phyloP scores from a whole-genome alignment of 257 asterid species.

The Ocimum tenuiflorum region DNA sequence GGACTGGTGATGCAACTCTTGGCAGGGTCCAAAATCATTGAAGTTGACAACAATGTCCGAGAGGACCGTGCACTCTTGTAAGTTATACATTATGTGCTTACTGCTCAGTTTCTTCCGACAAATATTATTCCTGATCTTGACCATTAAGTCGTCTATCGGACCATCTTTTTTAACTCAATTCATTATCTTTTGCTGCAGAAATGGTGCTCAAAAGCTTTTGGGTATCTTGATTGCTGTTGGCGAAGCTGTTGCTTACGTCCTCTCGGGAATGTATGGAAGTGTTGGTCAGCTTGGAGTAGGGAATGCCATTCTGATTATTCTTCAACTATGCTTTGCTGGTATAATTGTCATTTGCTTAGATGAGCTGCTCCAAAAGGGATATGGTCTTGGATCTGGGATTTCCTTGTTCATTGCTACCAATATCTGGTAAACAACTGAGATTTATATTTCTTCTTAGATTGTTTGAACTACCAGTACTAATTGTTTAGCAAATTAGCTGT shows the following conservation, averaged over 20 bases:
- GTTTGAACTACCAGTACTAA: not conserved
- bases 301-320: conserved; percentile 59
- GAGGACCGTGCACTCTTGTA: conserved; percentile 71
- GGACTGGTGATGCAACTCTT: conserved; percentile 63
- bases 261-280: conserved; percentile 71
- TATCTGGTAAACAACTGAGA: conserved; percentile 39
- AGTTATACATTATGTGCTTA: conserved; percentile 18
- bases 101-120: not conserved
- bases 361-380: conserved; percentile 65
- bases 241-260: conserved; percentile 67
- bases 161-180: not conserved
- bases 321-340: conserved; percentile 64
- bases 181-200: conserved; percentile 25
- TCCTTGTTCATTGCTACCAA: conserved; percentile 65
- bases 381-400: conserved; percentile 67
- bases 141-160: not conserved
- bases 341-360: conserved; percentile 60
- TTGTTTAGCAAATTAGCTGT: not conserved
- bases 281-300: conserved; percentile 68
- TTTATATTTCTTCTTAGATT: not conserved
- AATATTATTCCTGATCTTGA: not conserved
- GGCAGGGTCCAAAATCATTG: conserved; percentile 62
- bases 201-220: conserved; percentile 62
- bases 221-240: conserved; percentile 68
- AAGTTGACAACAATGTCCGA: conserved; percentile 67